Base-by-base conservation (phyloP, 495 filamentous ascomycete genomes). In the Choiromyces venosus region DNA sequence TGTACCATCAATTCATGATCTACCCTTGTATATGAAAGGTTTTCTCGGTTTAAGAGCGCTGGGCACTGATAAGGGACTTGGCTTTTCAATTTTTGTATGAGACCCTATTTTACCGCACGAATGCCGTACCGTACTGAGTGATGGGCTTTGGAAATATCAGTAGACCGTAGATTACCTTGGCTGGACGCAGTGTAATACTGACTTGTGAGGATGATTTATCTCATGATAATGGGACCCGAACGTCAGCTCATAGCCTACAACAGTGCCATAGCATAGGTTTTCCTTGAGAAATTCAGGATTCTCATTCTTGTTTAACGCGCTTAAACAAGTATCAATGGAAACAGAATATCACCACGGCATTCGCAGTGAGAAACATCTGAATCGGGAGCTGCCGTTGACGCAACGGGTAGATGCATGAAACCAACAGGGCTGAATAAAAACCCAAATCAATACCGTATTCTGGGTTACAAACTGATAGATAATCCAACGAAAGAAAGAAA, bases 381-480 rank as follows among this genome's bases (percentile, higher is more conserved):
- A 25, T 25, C 46, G 46, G 46, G 21, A 25, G 12, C 8, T 52
- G 46, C 46, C n/a, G 46, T 52, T 52, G 46, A 52, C 25, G 21
- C 9, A n/a, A 21, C 46, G n/a, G 46, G n/a, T 52, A 3, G n/a
- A 25, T 25, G n/a, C 21, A 12, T 52, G 46, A n/a, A n/a, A 46
- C 42, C 5, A 1, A 4, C 42, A 46, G 9, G 42, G 42, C 42
- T 46, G 19, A 46, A n/a, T 8, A 46, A 46, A 9, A 46, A 21
- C 46, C 46, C n/a, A 52, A 52, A 52, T 52, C n/a, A 52, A 52
- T 52, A 52, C 46, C 3, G 8, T 25, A 25, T 52, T 52, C 46
- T 52, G 46, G n/a, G 46, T 52, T 52, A 52, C 46, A 52, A 52
- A n/a, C n/a, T n/a, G n/a, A n/a, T n/a, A n/a, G n/a, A 52, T 52